Conservation (phyloP, 768 basidiomycete species). For the Rubroboletus satanas region DNA sequence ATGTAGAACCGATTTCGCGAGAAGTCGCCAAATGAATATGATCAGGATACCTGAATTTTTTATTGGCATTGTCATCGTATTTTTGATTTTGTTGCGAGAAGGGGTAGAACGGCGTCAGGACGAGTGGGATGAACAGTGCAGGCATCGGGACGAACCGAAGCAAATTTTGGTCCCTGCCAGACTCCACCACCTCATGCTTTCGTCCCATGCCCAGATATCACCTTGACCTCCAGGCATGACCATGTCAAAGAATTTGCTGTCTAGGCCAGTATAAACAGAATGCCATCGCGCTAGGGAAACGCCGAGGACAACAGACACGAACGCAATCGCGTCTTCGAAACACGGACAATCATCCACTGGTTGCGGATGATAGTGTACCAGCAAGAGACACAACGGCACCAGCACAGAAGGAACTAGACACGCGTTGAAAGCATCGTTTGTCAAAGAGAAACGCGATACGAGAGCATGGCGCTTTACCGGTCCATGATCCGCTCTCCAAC, state of each 20-base stretch:
- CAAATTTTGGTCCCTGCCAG: slow-evolving; percentile 39
- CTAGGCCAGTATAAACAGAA: slow-evolving; percentile 40
- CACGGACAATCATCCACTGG: slow-evolving; percentile 97
- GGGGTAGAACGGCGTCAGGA: background rate
- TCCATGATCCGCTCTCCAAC: slow-evolving; percentile 37
- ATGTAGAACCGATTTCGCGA: slow-evolving; percentile 77
- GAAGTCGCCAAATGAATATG: slow-evolving; percentile 85
- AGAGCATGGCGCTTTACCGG: slow-evolving; percentile 25
- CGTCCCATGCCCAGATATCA: slow-evolving; percentile 33
- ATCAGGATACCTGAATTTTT: slow-evolving; percentile 56
- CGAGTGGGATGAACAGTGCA: background rate
- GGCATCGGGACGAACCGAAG: slow-evolving; percentile 33
- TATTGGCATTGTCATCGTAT: background rate
- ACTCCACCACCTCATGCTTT: slow-evolving; percentile 35
- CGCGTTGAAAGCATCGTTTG: background rate
- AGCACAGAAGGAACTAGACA: slow-evolving; percentile 53
- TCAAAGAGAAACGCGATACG: slow-evolving; percentile 18
- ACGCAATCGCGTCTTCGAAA: slow-evolving; percentile 96
- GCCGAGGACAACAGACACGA: slow-evolving; percentile 83
- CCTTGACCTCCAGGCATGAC: slow-evolving; percentile 59
- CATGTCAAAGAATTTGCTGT: slow-evolving; percentile 28
- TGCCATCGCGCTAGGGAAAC: slow-evolving; percentile 66
- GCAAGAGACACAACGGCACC: slow-evolving; percentile 59
- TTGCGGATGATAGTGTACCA: slow-evolving; percentile 88
- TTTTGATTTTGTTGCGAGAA: background rate